Evolutionary conservation across 1,139 yeast species (phyloP), one percentile per base, ranked within the genome.

Genomic region (Saccharomyces hybrid): DNA sequence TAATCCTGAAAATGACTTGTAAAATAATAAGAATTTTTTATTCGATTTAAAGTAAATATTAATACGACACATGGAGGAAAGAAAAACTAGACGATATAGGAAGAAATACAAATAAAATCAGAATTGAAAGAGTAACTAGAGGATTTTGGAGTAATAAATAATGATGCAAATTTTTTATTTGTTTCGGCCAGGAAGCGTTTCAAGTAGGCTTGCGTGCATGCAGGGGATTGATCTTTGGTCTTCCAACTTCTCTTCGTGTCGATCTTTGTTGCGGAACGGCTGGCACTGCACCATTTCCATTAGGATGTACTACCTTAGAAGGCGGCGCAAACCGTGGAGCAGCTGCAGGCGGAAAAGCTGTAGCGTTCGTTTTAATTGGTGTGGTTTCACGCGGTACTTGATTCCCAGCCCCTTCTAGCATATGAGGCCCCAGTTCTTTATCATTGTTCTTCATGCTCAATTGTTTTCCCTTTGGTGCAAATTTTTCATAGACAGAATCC

Each of bases 391-490:
- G 48, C 48, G 28, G 31, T 25, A 46, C 31, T 27, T 46, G 48
- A 14, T 46, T 46, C 26, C 19, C 48, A 46, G n/a, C 25, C 26
- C 13, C 31, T 46, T 46, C 31, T n/a, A 5, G 51, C 29, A 9
- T 46, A 34, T 34, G 14, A 34, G 41, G 25, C 13, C 19, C 25
- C 14, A 29, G 34, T 6, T 48, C 44, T 48, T 34, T 31, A 26
- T 41, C 23, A 41, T 49, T 49, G 9, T 49, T 28, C 29, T 16
- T 46, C 31, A 46, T 46, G 48, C 25, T 28, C 25, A 67, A 27
- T 46, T 61, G 65, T 54, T 64, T 68, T 19, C 71, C 71, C 51
- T 66, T 68, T 5, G 71, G 64, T 3, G 71, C 70, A 55, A 64
- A 68, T 48, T 61, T 63, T 28, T 67, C 59, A 55, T 68, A 68